A percentile compares a stretch with the other conserved stretches of the same genome.
Evolutionary conservation across 2,329 filamentous ascomycete genomes (phyloP).

Genomic region (Fusarium tricinctum): DNA sequence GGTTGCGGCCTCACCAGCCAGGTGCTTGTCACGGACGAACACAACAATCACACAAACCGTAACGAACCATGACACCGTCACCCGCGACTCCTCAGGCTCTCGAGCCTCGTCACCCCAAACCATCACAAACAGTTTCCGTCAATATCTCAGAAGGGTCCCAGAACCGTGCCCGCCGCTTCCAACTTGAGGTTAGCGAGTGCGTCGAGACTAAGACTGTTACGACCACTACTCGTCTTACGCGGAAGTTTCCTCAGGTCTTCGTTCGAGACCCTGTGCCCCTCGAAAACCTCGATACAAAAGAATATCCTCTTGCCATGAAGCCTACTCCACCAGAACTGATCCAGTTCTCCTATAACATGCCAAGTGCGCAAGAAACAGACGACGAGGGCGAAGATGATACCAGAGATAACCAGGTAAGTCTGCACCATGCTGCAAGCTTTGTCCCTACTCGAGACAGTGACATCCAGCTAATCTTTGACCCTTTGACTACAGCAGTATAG

Average conservation of each 20-base stretch:
- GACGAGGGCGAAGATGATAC: slow-evolving; percentile 45
- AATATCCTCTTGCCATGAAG: slow-evolving; percentile 88
- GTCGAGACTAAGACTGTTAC: slow-evolving; percentile 82
- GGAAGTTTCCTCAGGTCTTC: slow-evolving; percentile 85
- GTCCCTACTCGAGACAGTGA: neutral
- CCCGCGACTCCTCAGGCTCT: slow-evolving; percentile 55
- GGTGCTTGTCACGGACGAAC: slow-evolving; percentile 35
- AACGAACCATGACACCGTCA: slow-evolving; percentile 56
- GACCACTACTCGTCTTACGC: slow-evolving; percentile 91
- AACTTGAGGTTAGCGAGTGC: slow-evolving; percentile 73
- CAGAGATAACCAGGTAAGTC: slow-evolving; percentile 43
- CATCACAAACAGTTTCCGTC: slow-evolving; percentile 61
- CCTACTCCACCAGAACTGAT: slow-evolving; percentile 85
- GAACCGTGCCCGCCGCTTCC: slow-evolving; percentile 57
- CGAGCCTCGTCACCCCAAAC: slow-evolving; percentile 54
- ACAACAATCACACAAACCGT: slow-evolving; percentile 30
- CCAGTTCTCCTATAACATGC: slow-evolving; percentile 79
- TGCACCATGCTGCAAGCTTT: neutral
- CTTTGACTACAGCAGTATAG: slow-evolving; percentile 36
- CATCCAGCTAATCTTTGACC: slow-evolving; percentile 24
- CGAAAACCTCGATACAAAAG: slow-evolving; percentile 82
- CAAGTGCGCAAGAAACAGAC: slow-evolving; percentile 54
- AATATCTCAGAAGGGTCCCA: slow-evolving; percentile 61
- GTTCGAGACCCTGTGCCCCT: slow-evolving; percentile 80
- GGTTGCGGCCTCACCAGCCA: slow-evolving; percentile 1